Evolutionary conservation across 441 rosid genomes (phyloP), one percentile per base, ranked within the genome.

Genomic region (Pelargonium australe): DNA sequence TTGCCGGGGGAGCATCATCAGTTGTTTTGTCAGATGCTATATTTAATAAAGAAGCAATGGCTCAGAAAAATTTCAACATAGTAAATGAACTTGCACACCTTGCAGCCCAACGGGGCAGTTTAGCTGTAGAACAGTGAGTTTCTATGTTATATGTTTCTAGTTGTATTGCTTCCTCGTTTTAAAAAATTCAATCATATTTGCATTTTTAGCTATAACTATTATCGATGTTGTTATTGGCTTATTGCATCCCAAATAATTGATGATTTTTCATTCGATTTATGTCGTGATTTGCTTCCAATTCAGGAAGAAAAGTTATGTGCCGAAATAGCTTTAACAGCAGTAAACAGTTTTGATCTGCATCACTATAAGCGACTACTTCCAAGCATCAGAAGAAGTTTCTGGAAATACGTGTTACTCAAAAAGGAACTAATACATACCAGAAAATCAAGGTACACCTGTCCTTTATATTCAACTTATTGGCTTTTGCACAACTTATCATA

Each of bases 21-120:
- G 87, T 84, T 51, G 85, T 86, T 58, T 68, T 86, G 45, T 86
- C 86, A 0, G 86, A 84, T 73, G 81, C 87, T 73, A 84, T 84
- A 63, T 84, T 84, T 67, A 64, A 74, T 75, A 82, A 78, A 68
- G 79, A 53, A 19, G 83, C 85, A 57, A 80, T 82, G 80, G 41
- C 51, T 69, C 73, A 65, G 64, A 74, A 72, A 19, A 69, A 86
- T 74, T 67, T 84, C 60, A 41, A 70, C 51, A 66, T 9, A 41
- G 66, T 86, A 68, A 49, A 73, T 76, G 73, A 68, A 62, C 78
- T 70, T 43, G 87, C 85, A n/a, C 17, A 28, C 28, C 71, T 78
- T 13, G 87, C 86, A 60, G 78, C 82, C 47, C 68, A 64, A 44
- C 78, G 72, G 34, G 87, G 83, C 10, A 79, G 63, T 76, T 66